Evolutionary conservation across 164 flowering plant genomes (phyloP).

Genomic region (Chimonanthus salicifolius): DNA sequence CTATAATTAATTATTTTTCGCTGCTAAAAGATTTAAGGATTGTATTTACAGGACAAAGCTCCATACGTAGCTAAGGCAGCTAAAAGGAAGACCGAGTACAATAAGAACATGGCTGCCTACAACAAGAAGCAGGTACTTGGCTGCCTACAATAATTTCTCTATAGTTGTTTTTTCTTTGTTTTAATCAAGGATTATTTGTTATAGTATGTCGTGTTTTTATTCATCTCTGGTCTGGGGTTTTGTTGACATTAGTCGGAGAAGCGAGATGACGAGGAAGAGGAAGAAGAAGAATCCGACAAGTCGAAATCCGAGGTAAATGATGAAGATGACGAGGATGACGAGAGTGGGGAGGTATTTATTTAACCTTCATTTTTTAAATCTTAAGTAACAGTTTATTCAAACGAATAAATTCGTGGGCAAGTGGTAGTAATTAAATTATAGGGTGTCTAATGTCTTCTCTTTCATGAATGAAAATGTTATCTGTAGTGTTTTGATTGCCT

Average conservation of each 20-base stretch:
- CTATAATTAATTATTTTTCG: too few relatives aligned
- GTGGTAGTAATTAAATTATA: neutral
- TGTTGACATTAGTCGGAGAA: neutral
- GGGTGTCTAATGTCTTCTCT: neutral
- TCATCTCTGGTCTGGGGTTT: neutral
- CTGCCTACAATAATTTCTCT: neutral
- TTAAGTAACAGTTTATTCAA: too few relatives aligned
- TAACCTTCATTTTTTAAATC: neutral
- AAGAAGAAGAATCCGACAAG: constrained; percentile 45
- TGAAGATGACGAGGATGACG: constrained; percentile 33
- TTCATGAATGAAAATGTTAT: neutral
- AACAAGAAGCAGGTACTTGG: constrained; percentile 30
- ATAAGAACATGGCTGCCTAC: constrained; percentile 46
- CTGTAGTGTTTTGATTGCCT: too few relatives aligned
- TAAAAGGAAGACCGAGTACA: constrained; percentile 58
- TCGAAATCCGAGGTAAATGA: constrained; percentile 49
- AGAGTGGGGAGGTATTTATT: constrained; percentile 35
- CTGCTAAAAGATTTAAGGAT: too few relatives aligned
- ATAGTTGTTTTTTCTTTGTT: neutral
- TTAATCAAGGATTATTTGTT: neutral
- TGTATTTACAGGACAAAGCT: constrained; percentile 51
- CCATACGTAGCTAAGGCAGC: constrained; percentile 54
- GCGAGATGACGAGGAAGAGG: constrained; percentile 17
- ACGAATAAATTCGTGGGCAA: neutral
- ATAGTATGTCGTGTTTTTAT: neutral